phyloP scores from a whole-genome alignment of 257 asterid species.

The Buddleja alternifolia region DNA sequence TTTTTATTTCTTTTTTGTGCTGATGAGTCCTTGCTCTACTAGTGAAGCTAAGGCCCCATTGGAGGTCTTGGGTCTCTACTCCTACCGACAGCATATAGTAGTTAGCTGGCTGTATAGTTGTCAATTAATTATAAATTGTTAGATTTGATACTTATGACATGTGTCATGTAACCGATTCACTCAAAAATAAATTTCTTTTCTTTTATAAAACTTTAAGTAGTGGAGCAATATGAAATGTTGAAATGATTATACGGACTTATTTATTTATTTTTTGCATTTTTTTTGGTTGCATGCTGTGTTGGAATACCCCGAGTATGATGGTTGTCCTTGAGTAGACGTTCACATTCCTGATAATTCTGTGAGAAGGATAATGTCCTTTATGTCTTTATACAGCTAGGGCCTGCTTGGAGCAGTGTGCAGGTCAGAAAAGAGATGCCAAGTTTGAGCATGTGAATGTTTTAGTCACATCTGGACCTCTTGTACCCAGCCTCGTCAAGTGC shows the following conservation, averaged over 20 bases:
- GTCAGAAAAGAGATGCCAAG: constrained; percentile 39
- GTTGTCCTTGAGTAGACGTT: neutral
- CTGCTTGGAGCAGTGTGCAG: constrained; percentile 86
- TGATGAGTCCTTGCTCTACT: neutral
- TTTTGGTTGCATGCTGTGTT: neutral
- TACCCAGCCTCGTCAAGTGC: constrained; percentile 96
- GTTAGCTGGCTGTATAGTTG: no score
- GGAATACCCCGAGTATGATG: neutral
- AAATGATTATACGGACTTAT: neutral
- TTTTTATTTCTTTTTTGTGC: neutral
- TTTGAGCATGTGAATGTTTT: constrained; percentile 70
- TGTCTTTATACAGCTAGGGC: constrained; percentile 57
- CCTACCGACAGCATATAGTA: no score
- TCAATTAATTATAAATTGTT: no score
- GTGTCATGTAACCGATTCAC: no score
- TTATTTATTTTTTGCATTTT: neutral
- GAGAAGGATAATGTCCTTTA: constrained; percentile 6
- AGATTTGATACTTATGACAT: no score
- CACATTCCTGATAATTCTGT: neutral
- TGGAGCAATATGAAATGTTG: neutral
- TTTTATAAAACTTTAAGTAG: no score
- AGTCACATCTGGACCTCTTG: constrained; percentile 88
- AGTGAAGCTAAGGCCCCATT: no score
- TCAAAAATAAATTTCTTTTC: no score
- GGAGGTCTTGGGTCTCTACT: no score